Percentiles rank a stretch among this genome's conserved stretches.
Conservation (phyloP, 2,329 filamentous ascomycete genomes). For the Cercospora brassicicola region DNA sequence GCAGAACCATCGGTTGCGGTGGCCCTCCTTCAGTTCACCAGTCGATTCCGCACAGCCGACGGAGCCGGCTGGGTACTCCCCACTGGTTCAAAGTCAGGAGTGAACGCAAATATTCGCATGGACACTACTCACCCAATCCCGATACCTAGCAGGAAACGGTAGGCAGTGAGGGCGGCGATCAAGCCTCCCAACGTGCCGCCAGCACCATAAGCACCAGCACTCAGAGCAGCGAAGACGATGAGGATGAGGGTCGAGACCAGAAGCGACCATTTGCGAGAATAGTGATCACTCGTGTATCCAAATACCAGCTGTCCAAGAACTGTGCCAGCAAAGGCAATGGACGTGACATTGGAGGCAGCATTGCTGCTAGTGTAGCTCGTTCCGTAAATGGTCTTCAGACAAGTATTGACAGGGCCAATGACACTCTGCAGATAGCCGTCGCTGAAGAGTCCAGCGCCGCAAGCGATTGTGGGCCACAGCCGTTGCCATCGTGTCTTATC, state of each 20-base stretch:
- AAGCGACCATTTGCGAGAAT: conserved; percentile 79
- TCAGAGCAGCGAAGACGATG: conserved; percentile 78
- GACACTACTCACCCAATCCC: conserved; percentile 39
- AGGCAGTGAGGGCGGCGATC: conserved; percentile 76
- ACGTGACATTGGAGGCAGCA: conserved; percentile 71
- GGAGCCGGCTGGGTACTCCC: conserved; percentile 78
- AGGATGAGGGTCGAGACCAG: conserved; percentile 79
- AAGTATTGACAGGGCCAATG: conserved; percentile 82
- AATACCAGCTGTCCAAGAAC: conserved; percentile 80
- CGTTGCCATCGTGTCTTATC: conserved; percentile 47
- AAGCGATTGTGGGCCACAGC: conserved; percentile 76
- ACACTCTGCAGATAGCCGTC: conserved; percentile 92
- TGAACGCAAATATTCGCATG: conserved; percentile 36
- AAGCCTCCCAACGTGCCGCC: conserved; percentile 68
- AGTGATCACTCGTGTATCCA: conserved; percentile 78
- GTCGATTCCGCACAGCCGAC: conserved; percentile 83
- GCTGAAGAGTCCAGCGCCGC: conserved; percentile 84
- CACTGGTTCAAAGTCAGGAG: conserved; percentile 24
- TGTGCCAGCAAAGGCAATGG: conserved; percentile 78
- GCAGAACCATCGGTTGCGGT: conserved; percentile 77
- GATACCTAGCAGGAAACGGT: conserved; percentile 73
- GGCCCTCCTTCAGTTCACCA: conserved; percentile 75
- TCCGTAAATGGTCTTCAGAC: conserved; percentile 68
- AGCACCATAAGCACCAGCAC: conserved; percentile 73
- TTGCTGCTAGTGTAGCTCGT: conserved; percentile 66